Evolutionary conservation across 805 yeast species (phyloP), one percentile per base, ranked within the genome.

Genomic region (Sugiyamaella marilandica): DNA sequence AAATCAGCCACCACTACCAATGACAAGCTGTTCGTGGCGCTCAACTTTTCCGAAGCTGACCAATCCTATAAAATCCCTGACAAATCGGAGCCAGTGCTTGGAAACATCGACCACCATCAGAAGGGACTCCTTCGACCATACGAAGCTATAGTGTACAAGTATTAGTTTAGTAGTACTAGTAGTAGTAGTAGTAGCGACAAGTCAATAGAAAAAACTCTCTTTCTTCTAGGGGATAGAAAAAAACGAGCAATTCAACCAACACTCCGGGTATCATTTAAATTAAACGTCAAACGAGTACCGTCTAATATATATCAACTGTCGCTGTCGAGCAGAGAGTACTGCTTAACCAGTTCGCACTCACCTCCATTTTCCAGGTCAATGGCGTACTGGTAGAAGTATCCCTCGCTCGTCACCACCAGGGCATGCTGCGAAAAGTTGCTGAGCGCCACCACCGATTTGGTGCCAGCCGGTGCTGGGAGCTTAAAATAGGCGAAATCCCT

Each of bases 401-500:
- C 98, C 52, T 83, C 87, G 0, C 85, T 78, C 0, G 96, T 87
- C 2, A 88, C 87, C 5, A 90, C 92, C 53, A 82, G 77, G 11
- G 82, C 82, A 61, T 78, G 69, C 43, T 53, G 55, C 29, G 67
- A 56, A 19, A 61, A 52, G 47, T 60, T 63, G 36, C 70, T 64
- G 35, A 73, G 56, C 5, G 74, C 75, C 11, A 73, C 72, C 9
- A 67, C 70, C 2, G 59, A 55, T 45, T 58, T 55, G 16, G 60
- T 53, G 16, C 60, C 64, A 7, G 56, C 49, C 24, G 37, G 54
- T 11, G 59, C 71, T 0, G 87, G 87, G 18, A 92, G 76, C 65
- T 87, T 90, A 59, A 92, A 75, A 49, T 83, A 87, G 0, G 98
- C 97, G 75, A 88, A 94, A 64, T 91, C 96, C 57, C 99, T 77